Conservation (phyloP, 352 stramenopile genomes). For the Phytophthora nicotianae region DNA sequence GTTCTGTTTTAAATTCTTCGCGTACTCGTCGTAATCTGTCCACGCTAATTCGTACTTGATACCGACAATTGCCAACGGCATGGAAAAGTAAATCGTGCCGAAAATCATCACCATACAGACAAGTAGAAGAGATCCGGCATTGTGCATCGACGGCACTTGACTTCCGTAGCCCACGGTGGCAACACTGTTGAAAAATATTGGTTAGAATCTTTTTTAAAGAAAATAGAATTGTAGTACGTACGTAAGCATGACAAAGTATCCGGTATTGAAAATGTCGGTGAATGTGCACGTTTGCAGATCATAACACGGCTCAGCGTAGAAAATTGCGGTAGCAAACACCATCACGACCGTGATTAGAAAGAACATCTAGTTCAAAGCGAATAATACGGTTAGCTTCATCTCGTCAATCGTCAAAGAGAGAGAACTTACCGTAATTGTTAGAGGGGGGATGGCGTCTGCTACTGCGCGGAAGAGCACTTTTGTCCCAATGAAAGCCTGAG, state of each 20-base stretch:
- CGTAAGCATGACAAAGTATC: constrained; percentile 69
- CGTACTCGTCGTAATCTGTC: constrained; percentile 32
- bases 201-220: background rate
- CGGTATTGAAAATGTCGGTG: constrained; percentile 66
- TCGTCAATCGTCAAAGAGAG: background rate
- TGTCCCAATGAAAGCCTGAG: constrained; percentile 45
- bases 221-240: constrained; percentile 19
- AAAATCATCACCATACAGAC: constrained; percentile 62
- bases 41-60: constrained; percentile 58
- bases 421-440: constrained; percentile 52
- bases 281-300: constrained; percentile 54
- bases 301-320: constrained; percentile 64
- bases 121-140: constrained; percentile 39
- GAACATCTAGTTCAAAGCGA: constrained; percentile 34
- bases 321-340: constrained; percentile 60
- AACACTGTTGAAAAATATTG: constrained; percentile 32
- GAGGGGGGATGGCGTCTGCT: constrained; percentile 39
- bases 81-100: constrained; percentile 54
- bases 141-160: constrained; percentile 52
- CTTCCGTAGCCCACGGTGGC: constrained; percentile 62
- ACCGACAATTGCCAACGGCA: constrained; percentile 62
- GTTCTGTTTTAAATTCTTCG: constrained; percentile 2
- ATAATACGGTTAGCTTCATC: constrained; percentile 4
- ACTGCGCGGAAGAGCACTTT: constrained; percentile 50
- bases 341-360: constrained; percentile 62